Percentiles rank a stretch among this genome's conserved stretches.
Evolutionary conservation across 116 monocot species (phyloP).

Genomic region (Iris pallida): DNA sequence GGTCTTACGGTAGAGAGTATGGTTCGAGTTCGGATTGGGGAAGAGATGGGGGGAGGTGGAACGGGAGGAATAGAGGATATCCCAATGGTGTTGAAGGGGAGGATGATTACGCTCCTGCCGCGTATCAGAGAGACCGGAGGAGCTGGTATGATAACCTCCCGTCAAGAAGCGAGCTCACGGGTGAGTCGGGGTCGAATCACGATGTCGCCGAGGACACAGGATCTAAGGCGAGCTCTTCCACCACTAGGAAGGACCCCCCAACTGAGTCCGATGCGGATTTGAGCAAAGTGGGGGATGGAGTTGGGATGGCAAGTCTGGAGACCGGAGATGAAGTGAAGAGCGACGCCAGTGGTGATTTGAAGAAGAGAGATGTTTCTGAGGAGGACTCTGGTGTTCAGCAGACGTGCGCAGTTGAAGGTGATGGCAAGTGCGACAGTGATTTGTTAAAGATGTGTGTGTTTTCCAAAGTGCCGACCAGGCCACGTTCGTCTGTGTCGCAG

Average conservation of each 20-base stretch:
- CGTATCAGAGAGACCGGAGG: conserved; percentile 17
- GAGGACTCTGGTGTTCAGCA: conserved; percentile 17
- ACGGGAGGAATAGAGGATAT: conserved; percentile 22
- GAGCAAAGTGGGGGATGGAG: conserved; percentile 20
- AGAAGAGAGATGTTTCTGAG: conserved; percentile 14
- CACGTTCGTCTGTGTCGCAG: conserved; percentile 32
- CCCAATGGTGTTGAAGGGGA: conserved; percentile 27
- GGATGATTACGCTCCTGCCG: conserved; percentile 32
- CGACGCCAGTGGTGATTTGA: conserved; percentile 19
- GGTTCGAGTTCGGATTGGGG: conserved; percentile 37
- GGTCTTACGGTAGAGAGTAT: conserved; percentile 27
- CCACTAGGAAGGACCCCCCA: conserved; percentile 20
- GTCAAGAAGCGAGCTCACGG: conserved; percentile 24
- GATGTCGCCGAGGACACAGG: conserved; percentile 36
- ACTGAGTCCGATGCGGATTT: conserved; percentile 24
- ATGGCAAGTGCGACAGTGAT: conserved; percentile 17
- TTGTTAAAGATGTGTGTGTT: conserved; percentile 39
- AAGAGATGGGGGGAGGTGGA: conserved; percentile 47
- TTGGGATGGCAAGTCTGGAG: conserved; percentile 15
- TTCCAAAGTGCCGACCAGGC: conserved; percentile 57
- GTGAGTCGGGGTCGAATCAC: conserved; percentile 31
- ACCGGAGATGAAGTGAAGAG: conserved; percentile 24
- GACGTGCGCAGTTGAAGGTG: conserved; percentile 7
- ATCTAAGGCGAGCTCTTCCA: conserved; percentile 40
- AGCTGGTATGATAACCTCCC: conserved; percentile 19